Conservation (phyloP, 257 asterid genomes). For the Eustoma russellianum region DNA sequence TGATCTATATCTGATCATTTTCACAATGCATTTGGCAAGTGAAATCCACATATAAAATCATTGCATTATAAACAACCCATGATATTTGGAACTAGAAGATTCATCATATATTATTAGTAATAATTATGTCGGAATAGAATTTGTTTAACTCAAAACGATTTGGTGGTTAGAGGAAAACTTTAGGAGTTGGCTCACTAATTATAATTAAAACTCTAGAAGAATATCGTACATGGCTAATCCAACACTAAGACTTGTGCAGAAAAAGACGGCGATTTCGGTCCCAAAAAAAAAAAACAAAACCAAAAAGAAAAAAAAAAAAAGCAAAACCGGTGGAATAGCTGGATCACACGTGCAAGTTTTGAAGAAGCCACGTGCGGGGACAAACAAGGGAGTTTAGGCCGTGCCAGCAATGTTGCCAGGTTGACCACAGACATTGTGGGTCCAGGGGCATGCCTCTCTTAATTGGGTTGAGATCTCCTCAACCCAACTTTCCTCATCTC, state of each 20-base stretch:
- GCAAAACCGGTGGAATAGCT: slow-evolving; percentile 19
- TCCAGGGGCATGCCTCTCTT: slow-evolving; percentile 18
- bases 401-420: slow-evolving; percentile 37
- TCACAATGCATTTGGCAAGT: no score
- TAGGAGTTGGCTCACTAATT: no score
- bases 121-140: no score
- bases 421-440: slow-evolving; percentile 46
- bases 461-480: no score
- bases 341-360: slow-evolving; percentile 5
- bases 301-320: slow-evolving; percentile 8
- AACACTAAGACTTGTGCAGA: not conserved
- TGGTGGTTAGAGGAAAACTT: no score
- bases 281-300: slow-evolving; percentile 5
- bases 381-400: slow-evolving; percentile 15
- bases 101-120: no score
- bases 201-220: not conserved
- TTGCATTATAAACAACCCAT: no score
- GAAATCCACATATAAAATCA: no score
- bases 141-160: no score
- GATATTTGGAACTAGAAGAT: no score
- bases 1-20: no score
- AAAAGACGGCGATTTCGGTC: slow-evolving; percentile 3
- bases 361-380: slow-evolving; percentile 30
- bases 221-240: slow-evolving; percentile 2
- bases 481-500: no score